phyloP scores from a whole-genome alignment of 495 filamentous ascomycete genomes.

The Talaromyces trachyspermus region DNA sequence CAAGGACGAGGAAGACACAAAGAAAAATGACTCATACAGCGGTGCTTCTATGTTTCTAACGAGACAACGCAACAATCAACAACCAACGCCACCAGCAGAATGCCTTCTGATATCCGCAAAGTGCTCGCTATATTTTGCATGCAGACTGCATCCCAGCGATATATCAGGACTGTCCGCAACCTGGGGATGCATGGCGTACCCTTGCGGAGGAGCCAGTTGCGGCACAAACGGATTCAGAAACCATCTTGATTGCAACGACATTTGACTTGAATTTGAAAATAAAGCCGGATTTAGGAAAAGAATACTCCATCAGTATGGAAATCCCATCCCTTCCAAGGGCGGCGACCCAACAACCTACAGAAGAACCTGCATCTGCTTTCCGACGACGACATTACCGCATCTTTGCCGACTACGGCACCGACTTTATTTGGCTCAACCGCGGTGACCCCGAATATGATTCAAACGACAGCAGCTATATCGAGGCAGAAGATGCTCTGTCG shows the following conservation, averaged over 20 bases:
- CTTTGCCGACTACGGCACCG: conserved; percentile 16
- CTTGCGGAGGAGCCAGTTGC: conserved; percentile 8
- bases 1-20: too few species aligned
- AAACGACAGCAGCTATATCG: conserved; percentile 5
- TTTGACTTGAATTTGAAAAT: conserved; percentile 15
- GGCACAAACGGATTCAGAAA: conserved; percentile 5
- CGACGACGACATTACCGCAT: conserved; percentile 13
- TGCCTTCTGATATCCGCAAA: conserved; percentile 13
- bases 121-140: conserved; percentile 14
- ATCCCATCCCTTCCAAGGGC: background rate
- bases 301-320: background rate
- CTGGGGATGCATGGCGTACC: conserved; percentile 13
- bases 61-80: too few species aligned
- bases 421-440: conserved; percentile 14
- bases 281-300: conserved; percentile 3
- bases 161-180: conserved; percentile 14
- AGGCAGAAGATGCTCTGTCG: conserved; percentile 8
- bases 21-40: too few species aligned
- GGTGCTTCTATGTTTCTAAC: too few species aligned
- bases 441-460: conserved; percentile 6
- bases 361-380: background rate
- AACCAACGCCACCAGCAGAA: too few species aligned
- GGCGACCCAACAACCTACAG: background rate
- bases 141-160: conserved; percentile 12
- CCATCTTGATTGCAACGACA: conserved; percentile 11